Evolutionary conservation across 495 filamentous ascomycete genomes (phyloP).

Genomic region (Podospora conica): DNA sequence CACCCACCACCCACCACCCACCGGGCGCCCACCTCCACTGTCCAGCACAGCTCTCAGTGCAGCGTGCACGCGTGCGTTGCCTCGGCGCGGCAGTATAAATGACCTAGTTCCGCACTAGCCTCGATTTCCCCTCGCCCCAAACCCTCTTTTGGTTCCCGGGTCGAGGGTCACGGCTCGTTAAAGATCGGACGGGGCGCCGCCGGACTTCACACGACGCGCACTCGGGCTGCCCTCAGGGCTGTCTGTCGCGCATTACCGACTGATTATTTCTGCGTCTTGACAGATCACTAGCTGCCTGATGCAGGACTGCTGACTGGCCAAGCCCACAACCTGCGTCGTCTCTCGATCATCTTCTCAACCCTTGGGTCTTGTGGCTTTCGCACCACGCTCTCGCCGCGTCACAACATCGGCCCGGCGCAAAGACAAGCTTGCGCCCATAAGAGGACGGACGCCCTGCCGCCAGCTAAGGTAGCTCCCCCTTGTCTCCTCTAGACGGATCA

Average conservation of each 20-base stretch:
- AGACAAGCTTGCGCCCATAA: neutral
- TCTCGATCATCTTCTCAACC: neutral
- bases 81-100: conserved; percentile 24
- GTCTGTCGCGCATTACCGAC: neutral
- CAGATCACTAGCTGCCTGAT: neutral
- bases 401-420: no score
- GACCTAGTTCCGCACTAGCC: conserved; percentile 26
- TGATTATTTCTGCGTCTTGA: neutral
- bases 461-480: neutral
- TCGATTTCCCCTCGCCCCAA: conserved; percentile 28
- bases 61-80: neutral
- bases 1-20: neutral
- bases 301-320: neutral
- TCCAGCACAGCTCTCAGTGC: conserved; percentile 9
- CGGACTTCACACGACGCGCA: neutral
- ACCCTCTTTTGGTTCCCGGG: conserved; percentile 5
- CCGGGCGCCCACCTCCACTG: neutral
- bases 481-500: neutral
- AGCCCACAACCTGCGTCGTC: neutral
- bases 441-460: neutral
- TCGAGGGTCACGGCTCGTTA: conserved; percentile 10
- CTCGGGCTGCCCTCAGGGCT: neutral
- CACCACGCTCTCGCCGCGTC: no score
- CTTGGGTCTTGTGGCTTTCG: no score
- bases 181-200: conserved; percentile 1